These are phyloP conservation scores for Solanum pennellii DNA, from an alignment of 257 asterid genomes.

Conservation along the genomic window DNA sequence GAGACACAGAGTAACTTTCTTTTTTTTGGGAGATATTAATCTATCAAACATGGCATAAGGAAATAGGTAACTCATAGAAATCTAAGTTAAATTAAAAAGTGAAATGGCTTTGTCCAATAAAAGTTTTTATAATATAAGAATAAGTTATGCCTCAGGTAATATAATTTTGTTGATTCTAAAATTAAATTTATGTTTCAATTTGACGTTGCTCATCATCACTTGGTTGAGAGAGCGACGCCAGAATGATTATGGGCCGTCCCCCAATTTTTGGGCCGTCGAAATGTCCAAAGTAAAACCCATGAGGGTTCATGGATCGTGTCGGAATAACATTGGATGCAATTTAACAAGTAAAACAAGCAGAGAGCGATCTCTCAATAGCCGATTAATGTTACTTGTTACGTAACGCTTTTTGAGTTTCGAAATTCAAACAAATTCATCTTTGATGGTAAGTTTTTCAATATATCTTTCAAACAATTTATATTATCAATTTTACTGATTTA, in stretches of 20 bases:
- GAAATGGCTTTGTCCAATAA: not conserved
- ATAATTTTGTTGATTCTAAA: too few relatives aligned
- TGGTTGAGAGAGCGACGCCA: not conserved
- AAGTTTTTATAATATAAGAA: not conserved
- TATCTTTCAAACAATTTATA: not conserved
- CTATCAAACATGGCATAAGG: not conserved
- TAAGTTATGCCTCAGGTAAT: not conserved
- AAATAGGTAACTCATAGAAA: not conserved
- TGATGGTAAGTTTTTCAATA: rapidly evolving
- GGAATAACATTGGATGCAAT: not conserved
- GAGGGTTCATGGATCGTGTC: not conserved
- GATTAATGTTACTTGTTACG: too few relatives aligned
- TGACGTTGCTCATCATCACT: not conserved
- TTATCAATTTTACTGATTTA: too few relatives aligned
- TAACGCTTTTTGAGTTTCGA: rapidly evolving
- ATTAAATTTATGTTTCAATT: too few relatives aligned
- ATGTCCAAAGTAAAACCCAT: not conserved
- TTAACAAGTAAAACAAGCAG: not conserved
- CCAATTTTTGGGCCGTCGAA: not conserved
- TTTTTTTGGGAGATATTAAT: not conserved
- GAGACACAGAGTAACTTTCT: not conserved
- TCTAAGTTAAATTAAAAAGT: not conserved
- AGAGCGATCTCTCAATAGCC: not conserved
- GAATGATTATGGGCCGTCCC: not conserved
- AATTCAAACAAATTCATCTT: rapidly evolving